Evolutionary conservation across 2,329 filamentous ascomycete species (phyloP), one percentile per base, ranked within the genome.

Genomic region (Penicillium glabrum): DNA sequence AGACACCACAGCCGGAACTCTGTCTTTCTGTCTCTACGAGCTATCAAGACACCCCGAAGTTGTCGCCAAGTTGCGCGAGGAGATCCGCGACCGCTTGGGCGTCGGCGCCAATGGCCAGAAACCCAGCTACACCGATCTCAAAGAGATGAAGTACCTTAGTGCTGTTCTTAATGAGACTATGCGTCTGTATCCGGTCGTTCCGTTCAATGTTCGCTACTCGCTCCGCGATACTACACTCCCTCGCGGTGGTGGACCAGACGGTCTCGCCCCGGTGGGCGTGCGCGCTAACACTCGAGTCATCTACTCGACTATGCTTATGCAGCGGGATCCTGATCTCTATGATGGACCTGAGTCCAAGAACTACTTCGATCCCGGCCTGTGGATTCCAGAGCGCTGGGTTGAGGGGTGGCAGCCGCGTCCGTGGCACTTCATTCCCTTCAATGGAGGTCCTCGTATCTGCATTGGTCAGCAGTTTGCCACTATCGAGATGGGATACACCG

Each of bases 1-100:
- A 21, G 93, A 97, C 73, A 96, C 93, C 14, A 97, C 93, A 0
- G 92, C 92, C 29, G 85, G 82, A 16, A 91, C 90, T 0, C 81
- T 97, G 0, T 89, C 87, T 0, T 96, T 91, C 88, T 81, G 85
- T 35, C 81, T 96, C 57, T 96, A 95, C 73, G 91, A 96, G 73
- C 82, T 97, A 2, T 84, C 87, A 37, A 85, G 86, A 16, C 82
- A 90, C 63, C 91, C 91, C 0, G 77, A 84, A 2, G 81, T 85
- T 2, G 83, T 91, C 3, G 72, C 78, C 51, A 89, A 86, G 70
- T 81, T 97, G 51, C 86, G 92, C 24, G 74, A 78, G 24, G 91
- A 96, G 73, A 91, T 96, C 67, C 72, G 87, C 26, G 71, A 82
- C 1, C 79, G 80, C 0, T 83, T 96, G 5, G 92, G 92, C 1